phyloP scores from a whole-genome alignment of 805 yeast species.

The Kodamaea kakaduensis region DNA sequence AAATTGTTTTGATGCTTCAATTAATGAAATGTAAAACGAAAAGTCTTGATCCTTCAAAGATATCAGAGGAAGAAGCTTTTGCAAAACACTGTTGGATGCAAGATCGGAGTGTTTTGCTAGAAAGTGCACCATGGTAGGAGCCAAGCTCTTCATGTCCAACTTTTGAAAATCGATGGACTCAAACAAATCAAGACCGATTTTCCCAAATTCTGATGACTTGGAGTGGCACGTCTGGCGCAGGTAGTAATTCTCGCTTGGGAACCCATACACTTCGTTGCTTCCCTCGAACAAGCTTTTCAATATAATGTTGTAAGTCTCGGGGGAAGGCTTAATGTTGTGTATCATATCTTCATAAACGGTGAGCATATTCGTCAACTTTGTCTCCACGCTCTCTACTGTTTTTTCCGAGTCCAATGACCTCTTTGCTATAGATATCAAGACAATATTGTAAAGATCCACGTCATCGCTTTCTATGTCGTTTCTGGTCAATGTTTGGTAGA shows the following conservation, averaged over 20 bases:
- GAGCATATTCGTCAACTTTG: conserved; percentile 56
- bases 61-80: conserved; percentile 13
- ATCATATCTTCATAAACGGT: conserved; percentile 68
- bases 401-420: conserved; percentile 41
- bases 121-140: conserved; percentile 34
- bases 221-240: conserved; percentile 9
- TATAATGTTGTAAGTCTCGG: conserved; percentile 47
- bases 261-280: conserved; percentile 16
- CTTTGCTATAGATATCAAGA: conserved; percentile 49
- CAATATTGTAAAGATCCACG: conserved; percentile 48
- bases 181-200: conserved; percentile 43
- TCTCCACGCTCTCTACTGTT: conserved; percentile 44
- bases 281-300: conserved; percentile 50
- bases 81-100: conserved; percentile 18
- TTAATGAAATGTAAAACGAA: conserved; percentile 20
- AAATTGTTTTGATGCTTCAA: conserved; percentile 27
- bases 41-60: conserved; percentile 33
- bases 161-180: conserved; percentile 40
- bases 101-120: conserved; percentile 27
- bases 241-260: conserved; percentile 5
- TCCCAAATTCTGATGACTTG: conserved; percentile 43
- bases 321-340: conserved; percentile 47
- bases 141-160: conserved; percentile 27
- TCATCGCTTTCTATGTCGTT: conserved; percentile 44
- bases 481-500: conserved; percentile 39